Evolutionary conservation across 2,329 filamentous ascomycete species (phyloP), one percentile per base, ranked within the genome.

Genomic region (Colletotrichum phormii): DNA sequence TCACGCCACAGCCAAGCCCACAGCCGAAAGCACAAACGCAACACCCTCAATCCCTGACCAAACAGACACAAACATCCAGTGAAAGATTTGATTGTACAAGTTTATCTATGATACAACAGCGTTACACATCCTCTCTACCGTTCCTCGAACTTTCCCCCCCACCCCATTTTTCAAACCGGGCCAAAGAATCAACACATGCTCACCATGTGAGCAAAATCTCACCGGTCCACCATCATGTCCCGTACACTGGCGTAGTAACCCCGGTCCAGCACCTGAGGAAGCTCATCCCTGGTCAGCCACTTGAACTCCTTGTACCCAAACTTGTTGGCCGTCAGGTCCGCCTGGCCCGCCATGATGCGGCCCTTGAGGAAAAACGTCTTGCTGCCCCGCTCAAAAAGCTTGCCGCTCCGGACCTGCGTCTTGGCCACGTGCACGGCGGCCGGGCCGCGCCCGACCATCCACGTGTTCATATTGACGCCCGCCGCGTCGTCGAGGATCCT

Each of bases 361-460:
- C 91, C 94, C 88, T 98, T 98, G 87, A 98, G 90, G 88, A 97
- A 98, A 84, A 99, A 99, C 2, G 92, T 92, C 88, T 98, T 98
- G 79, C 93, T 89, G 66, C 94, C 95, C 69, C 88, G 84, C 76
- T 81, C 77, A 71, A 82, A 49, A 18, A 49, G 42, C 42, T 79
- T 58, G 87, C 78, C 37, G 80, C 78, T 58, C 81, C 81, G 79
- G 87, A 84, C 77, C 82, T 80, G 77, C 77, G 88, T 87, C 75
- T 90, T 85, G 74, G 85, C 85, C 76, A 94, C 87, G 79, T 93
- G 85, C 84, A 98, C 93, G 31, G 95, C 96, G 71, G 98, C 89
- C 12, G 97, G 97, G 71, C 93, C 93, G 78, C 95, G 95, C 73
- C 95, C 96, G 64, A 99, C 94, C 77, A 98, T 90, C 95, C 97